Percentiles rank a stretch among this genome's conserved stretches.
Conservation (phyloP, 768 basidiomycete species). For the Hemileccinum impolitum region DNA sequence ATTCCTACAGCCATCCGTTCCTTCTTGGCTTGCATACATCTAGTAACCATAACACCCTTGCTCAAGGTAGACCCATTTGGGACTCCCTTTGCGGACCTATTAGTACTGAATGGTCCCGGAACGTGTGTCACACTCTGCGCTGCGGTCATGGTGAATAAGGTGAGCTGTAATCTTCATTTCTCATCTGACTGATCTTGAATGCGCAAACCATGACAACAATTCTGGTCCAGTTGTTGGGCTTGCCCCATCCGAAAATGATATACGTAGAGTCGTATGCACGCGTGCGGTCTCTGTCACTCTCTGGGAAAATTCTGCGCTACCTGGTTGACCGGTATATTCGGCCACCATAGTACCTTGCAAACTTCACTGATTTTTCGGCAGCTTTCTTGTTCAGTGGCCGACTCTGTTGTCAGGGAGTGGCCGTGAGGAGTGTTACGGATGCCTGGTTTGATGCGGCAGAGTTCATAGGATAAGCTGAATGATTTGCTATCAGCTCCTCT, state of each 20-base stretch:
- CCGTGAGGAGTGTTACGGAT: conserved; percentile 54
- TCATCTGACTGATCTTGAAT: too few relatives aligned
- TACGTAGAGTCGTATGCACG: conserved; percentile 96
- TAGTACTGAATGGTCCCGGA: conserved; percentile 93
- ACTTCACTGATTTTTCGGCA: conserved; percentile 23
- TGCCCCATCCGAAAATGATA: conserved; percentile 67
- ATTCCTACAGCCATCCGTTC: conserved; percentile 63
- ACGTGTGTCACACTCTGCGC: conserved; percentile 81
- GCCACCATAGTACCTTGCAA: conserved; percentile 43
- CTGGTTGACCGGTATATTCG: conserved; percentile 77
- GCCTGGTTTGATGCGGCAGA: conserved; percentile 51
- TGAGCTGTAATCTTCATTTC: conserved; percentile 35
- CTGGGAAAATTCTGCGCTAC: conserved; percentile 76
- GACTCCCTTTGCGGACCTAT: conserved; percentile 58
- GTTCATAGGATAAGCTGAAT: too few relatives aligned
- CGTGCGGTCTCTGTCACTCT: conserved; percentile 74
- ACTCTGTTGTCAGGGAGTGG: conserved; percentile 41
- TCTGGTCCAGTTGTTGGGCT: conserved; percentile 61
- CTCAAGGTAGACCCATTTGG: conserved; percentile 18
- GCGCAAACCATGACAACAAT: conserved; percentile 8
- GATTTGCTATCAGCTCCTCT: too few relatives aligned
- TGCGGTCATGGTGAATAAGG: conserved; percentile 69
- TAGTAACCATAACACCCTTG: conserved; percentile 55
- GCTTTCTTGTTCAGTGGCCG: conserved; percentile 93
- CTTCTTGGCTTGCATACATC: conserved; percentile 56